These are phyloP conservation scores for Dichotomocladium elegans DNA, from an alignment of 371 early-diverging fungal genomes.

Conservation along the genomic window DNA sequence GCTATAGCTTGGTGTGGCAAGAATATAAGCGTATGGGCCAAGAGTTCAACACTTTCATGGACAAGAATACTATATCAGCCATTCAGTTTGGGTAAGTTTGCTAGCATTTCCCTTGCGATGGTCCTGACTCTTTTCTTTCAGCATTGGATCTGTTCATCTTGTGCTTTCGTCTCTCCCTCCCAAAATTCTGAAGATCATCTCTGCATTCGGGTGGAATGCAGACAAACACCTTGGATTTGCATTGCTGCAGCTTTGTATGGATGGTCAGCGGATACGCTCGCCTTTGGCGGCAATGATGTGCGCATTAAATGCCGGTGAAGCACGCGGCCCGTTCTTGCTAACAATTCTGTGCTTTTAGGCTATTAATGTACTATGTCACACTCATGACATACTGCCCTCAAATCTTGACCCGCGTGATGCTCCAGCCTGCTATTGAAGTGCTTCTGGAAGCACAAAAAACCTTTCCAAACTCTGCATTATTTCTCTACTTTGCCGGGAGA, in stretches of 20 bases:
- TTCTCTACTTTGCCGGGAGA: slow-evolving; percentile 59
- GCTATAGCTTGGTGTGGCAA: slow-evolving; percentile 39
- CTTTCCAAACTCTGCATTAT: slow-evolving; percentile 62
- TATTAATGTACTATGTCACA: slow-evolving; percentile 37
- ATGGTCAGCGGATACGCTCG: slow-evolving; percentile 48
- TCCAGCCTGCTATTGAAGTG: slow-evolving; percentile 56
- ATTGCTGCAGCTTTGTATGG: slow-evolving; percentile 43
- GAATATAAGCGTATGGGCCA: slow-evolving; percentile 42
- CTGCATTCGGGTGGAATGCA: slow-evolving; percentile 51
- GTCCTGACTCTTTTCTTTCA: slow-evolving; percentile 6
- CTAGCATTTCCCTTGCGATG: not conserved
- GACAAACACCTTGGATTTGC: slow-evolving; percentile 56
- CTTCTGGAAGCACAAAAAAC: slow-evolving; percentile 52
- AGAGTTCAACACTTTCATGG: slow-evolving; percentile 26
- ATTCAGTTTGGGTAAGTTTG: slow-evolving; percentile 36
- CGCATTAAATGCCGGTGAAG: slow-evolving; percentile 1
- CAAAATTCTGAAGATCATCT: slow-evolving; percentile 50
- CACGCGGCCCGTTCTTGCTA: too few relatives aligned
- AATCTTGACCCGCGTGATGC: slow-evolving; percentile 33
- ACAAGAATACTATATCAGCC: slow-evolving; percentile 32
- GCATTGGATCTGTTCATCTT: slow-evolving; percentile 54
- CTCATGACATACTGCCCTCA: slow-evolving; percentile 46
- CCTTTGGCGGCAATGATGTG: slow-evolving; percentile 54
- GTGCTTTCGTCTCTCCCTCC: slow-evolving; percentile 50
- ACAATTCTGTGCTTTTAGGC: slow-evolving; percentile 6